Percentiles rank a stretch among this genome's conserved stretches.
Evolutionary conservation across 2,329 filamentous ascomycete genomes (phyloP).

Genomic region (Cladosporium sp.): DNA sequence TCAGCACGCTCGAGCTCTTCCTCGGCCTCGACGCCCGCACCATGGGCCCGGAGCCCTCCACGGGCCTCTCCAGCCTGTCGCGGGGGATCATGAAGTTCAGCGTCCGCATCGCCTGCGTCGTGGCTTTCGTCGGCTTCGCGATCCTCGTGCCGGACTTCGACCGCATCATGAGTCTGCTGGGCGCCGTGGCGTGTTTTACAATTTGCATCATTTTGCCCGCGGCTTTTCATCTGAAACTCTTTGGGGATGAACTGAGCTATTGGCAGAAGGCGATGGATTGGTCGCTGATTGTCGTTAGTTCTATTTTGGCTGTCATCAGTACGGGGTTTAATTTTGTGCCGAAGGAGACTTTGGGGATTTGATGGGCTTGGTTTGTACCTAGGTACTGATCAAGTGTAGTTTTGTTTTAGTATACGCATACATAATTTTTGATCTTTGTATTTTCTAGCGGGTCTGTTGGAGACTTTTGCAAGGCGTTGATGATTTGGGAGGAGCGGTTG

Average conservation of each 20-base stretch:
- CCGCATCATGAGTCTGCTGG: conserved; percentile 85
- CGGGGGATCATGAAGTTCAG: conserved; percentile 55
- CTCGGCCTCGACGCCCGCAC: conserved; percentile 62
- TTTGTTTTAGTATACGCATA: background rate
- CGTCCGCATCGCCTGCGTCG: conserved; percentile 61
- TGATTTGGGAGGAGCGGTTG: too few species aligned
- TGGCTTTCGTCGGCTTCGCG: conserved; percentile 72
- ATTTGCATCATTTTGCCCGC: conserved; percentile 91
- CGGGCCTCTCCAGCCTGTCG: conserved; percentile 52
- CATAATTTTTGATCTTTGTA: too few species aligned
- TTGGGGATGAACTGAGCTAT: conserved; percentile 63
- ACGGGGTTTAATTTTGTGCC: conserved; percentile 88
- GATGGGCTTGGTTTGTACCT: too few species aligned
- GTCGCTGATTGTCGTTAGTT: conserved; percentile 64
- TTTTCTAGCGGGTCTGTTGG: background rate
- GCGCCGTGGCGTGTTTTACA: conserved; percentile 83
- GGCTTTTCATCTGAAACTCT: conserved; percentile 85
- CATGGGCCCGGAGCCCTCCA: conserved; percentile 44
- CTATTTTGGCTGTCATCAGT: conserved; percentile 65
- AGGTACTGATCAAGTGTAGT: too few species aligned
- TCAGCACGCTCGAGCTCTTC: conserved; percentile 77
- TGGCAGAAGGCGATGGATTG: conserved; percentile 64
- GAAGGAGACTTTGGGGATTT: conserved; percentile 56
- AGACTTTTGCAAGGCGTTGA: background rate
- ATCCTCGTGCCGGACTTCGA: conserved; percentile 75